Evolutionary conservation across 2,329 filamentous ascomycete species (phyloP), one percentile per base, ranked within the genome.

Genomic region (Colletotrichum euphorbiae): DNA sequence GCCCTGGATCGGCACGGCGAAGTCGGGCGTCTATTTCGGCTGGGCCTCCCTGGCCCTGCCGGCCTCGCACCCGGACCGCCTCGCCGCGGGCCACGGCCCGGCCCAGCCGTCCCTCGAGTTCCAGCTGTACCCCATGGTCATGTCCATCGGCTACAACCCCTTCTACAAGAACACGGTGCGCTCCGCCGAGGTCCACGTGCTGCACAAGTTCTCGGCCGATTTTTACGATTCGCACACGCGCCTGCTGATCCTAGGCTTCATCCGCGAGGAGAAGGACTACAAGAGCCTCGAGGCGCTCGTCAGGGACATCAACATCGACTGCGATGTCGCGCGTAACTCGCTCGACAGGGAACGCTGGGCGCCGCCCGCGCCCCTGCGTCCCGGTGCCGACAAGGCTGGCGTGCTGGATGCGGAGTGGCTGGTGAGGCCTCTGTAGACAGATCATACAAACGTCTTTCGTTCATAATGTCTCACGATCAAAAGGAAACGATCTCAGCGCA

Each of bases 121-220:
- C 56, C 62, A 66, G 55, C 83, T 96, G 64, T 93, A 91, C 79
- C 93, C 93, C 1, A 96, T 97, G 87, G 94, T 97, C 72, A 92
- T 98, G 90, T 93, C 90, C 69, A 95, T 98, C 72, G 96, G 96
- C 50, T 98, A 94, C 87, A 99, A 98, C 80, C 96, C 96, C 0
- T 98, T 94, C 81, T 99, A 97, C 86, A 94, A 94, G 78, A 98
- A 99, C 84, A 90, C 87, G 4, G 89, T 93, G 52, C 90, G 93
- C 70, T 93, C 89, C 70, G 94, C 96, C 76, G 94, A 97, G 84
- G 94, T 97, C 64, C 94, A 97, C 81, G 87, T 99, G 62, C 87
- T 99, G 79, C 90, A 93, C 75, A 79, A 84, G 48, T 97, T 98
- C 77, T 78, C 81, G 2, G 82, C 84, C 43, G 94, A 98, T 77